A percentile compares a stretch with the other conserved stretches of the same genome.
Conservation (phyloP, 805 yeast genomes). For the Cyberlindnera nakhonratchasimensis region DNA sequence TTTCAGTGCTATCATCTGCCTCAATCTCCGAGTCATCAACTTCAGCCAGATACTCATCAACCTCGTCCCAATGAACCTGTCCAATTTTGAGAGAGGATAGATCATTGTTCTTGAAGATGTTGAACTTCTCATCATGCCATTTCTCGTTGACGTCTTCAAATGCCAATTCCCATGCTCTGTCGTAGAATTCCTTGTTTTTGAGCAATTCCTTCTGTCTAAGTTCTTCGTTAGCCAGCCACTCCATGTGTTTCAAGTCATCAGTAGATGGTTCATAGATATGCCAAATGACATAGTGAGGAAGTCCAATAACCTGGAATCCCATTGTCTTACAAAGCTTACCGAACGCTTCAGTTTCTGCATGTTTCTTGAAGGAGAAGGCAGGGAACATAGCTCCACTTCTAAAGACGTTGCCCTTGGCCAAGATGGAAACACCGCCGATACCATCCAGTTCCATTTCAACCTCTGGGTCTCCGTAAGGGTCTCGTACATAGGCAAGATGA, state of each 20-base stretch:
- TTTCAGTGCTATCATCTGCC: constrained; percentile 4
- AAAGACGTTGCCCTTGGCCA: constrained; percentile 84
- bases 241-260: constrained; percentile 86
- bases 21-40: constrained; percentile 22
- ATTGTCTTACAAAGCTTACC: constrained; percentile 84
- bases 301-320: constrained; percentile 84
- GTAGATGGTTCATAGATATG: constrained; percentile 93
- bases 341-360: constrained; percentile 97
- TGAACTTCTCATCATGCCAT: constrained; percentile 70
- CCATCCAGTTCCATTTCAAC: constrained; percentile 94
- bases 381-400: constrained; percentile 91
- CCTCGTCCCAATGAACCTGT: constrained; percentile 68
- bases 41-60: constrained; percentile 36
- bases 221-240: constrained; percentile 84
- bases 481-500: constrained; percentile 90
- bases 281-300: constrained; percentile 96
- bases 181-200: constrained; percentile 59
- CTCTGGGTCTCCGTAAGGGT: constrained; percentile 92
- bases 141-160: constrained; percentile 69
- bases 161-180: constrained; percentile 71
- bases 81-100: constrained; percentile 45
- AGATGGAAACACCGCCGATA: constrained; percentile 94
- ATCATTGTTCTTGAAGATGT: constrained; percentile 77
- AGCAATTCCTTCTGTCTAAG: constrained; percentile 59
- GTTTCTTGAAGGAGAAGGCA: constrained; percentile 91